These are phyloP conservation scores for Lophium mytilinum DNA, from an alignment of 495 filamentous ascomycete genomes.

Conservation along the genomic window DNA sequence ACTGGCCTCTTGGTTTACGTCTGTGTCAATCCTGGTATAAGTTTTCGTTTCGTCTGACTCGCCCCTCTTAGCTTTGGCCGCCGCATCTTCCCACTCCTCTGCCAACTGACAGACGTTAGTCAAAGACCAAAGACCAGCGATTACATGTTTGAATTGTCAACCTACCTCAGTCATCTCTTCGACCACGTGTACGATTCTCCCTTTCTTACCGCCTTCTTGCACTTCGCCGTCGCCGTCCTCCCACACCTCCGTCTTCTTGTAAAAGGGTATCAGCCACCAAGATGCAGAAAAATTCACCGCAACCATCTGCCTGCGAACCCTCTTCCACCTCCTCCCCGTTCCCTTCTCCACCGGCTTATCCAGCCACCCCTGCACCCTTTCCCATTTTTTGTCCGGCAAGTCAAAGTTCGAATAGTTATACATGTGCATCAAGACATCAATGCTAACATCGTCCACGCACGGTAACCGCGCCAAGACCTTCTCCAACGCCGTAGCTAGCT, in stretches of 20 bases:
- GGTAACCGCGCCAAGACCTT: conserved; percentile 2
- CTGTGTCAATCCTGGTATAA: no score
- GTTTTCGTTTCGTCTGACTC: no score
- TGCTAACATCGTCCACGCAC: conserved; percentile 5
- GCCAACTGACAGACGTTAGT: no score
- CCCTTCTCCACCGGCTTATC: not conserved
- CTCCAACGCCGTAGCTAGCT: not conserved
- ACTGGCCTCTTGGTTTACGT: no score
- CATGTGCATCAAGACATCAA: conserved; percentile 7
- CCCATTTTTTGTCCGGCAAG: conserved; percentile 6
- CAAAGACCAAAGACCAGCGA: no score
- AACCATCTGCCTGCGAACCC: conserved; percentile 9
- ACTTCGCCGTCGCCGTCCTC: not conserved
- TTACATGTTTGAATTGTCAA: not conserved
- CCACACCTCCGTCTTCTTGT: not conserved
- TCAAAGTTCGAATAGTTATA: conserved; percentile 14
- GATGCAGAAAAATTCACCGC: not conserved
- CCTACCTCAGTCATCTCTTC: not conserved
- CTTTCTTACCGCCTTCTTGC: not conserved
- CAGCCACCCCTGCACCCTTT: conserved; percentile 10
- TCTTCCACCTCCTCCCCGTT: not conserved
- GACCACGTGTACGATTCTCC: not conserved
- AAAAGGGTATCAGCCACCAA: not conserved
- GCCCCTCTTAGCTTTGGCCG: no score
- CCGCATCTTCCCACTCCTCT: no score